phyloP scores from a whole-genome alignment of 1,139 yeast species.

The Sugiyamaella japonica region DNA sequence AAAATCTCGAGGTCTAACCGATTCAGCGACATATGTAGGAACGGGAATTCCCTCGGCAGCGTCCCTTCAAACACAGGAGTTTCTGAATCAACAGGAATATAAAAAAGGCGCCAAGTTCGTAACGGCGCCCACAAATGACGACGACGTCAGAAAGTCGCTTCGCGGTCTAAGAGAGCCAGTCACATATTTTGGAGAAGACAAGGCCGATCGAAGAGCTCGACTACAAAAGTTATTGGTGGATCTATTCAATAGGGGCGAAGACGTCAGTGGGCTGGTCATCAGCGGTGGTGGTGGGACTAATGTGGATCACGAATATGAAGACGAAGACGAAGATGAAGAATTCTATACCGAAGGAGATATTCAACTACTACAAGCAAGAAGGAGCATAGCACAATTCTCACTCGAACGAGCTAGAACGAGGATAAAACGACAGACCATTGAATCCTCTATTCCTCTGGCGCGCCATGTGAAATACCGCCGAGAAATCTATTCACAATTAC shows the following conservation, averaged over 20 bases:
- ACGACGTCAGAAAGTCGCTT: constrained; percentile 53
- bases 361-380: constrained; percentile 57
- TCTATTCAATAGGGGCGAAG: constrained; percentile 28
- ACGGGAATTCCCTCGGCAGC: constrained; percentile 16
- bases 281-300: constrained; percentile 33
- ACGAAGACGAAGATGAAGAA: constrained; percentile 58
- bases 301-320: constrained; percentile 36
- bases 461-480: constrained; percentile 51
- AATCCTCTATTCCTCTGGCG: constrained; percentile 31
- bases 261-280: constrained; percentile 26
- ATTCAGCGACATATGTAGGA: constrained; percentile 11
- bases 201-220: constrained; percentile 60
- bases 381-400: constrained; percentile 53
- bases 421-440: constrained; percentile 38
- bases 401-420: constrained; percentile 49
- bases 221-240: constrained; percentile 46
- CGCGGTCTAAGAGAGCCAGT: constrained; percentile 58
- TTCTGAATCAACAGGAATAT: constrained; percentile 31
- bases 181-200: constrained; percentile 61
- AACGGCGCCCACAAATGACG: constrained; percentile 63
- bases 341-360: constrained; percentile 79
- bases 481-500: constrained; percentile 43
- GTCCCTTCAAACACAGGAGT: constrained; percentile 27
- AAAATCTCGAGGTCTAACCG: background rate
- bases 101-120: constrained; percentile 31